Conservation (phyloP, 2,329 filamentous ascomycete species). For the Talaromyces marneffei region DNA sequence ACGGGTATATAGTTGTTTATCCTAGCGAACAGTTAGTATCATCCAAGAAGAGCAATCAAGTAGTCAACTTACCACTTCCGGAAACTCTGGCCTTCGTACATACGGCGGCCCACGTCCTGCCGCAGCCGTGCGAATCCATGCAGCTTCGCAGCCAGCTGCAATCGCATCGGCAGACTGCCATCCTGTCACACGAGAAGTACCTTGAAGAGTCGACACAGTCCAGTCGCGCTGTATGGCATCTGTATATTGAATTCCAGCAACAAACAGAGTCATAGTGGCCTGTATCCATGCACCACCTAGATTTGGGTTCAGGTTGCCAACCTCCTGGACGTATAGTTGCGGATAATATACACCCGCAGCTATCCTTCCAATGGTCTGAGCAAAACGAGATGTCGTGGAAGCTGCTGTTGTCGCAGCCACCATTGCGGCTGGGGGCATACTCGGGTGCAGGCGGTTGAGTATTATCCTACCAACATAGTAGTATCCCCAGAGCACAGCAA, state of each 20-base stretch:
- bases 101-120: slow-evolving; percentile 74
- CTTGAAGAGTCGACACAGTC: slow-evolving; percentile 66
- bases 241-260: slow-evolving; percentile 75
- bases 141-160: slow-evolving; percentile 73
- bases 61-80: slow-evolving; percentile 21
- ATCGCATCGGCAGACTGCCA: slow-evolving; percentile 82
- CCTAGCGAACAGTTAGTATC: not conserved
- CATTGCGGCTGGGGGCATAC: slow-evolving; percentile 87
- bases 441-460: slow-evolving; percentile 74
- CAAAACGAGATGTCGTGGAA: slow-evolving; percentile 62
- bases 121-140: slow-evolving; percentile 71
- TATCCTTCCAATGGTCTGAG: slow-evolving; percentile 73
- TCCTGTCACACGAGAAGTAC: slow-evolving; percentile 73
- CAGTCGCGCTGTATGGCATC: slow-evolving; percentile 68
- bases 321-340: slow-evolving; percentile 31
- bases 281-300: slow-evolving; percentile 79
- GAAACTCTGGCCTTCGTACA: slow-evolving; percentile 28
- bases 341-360: slow-evolving; percentile 59
- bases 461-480: slow-evolving; percentile 81
- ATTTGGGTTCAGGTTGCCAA: slow-evolving; percentile 62
- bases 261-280: slow-evolving; percentile 74
- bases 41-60: not conserved
- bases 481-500: slow-evolving; percentile 81
- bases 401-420: slow-evolving; percentile 76
- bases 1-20: not conserved